Conservation (phyloP, 768 basidiomycete genomes). For the Naganishia friedmannii region DNA sequence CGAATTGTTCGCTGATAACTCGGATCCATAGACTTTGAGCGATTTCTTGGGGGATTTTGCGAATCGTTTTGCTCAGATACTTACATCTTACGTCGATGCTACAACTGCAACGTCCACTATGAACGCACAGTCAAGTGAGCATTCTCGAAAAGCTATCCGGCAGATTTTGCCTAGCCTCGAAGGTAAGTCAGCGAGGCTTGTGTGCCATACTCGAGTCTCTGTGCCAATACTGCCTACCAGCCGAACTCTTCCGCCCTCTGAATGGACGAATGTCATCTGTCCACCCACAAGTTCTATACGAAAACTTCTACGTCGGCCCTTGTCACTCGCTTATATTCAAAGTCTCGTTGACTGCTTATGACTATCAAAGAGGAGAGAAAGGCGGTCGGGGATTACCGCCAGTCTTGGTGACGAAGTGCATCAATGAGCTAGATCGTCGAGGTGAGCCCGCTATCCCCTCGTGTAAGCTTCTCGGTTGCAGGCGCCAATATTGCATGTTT, state of each 20-base stretch:
- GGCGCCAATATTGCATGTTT: slow-evolving; percentile 2
- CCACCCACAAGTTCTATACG: slow-evolving; percentile 41
- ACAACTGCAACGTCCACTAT: slow-evolving; percentile 74
- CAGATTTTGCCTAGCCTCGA: slow-evolving; percentile 72
- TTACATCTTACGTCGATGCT: slow-evolving; percentile 76
- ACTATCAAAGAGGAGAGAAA: slow-evolving; percentile 73
- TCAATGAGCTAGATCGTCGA: slow-evolving; percentile 74
- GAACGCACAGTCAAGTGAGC: slow-evolving; percentile 68
- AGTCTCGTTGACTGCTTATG: slow-evolving; percentile 81
- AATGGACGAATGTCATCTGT: not conserved
- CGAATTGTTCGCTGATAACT: not conserved
- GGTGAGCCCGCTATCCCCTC: slow-evolving; percentile 54
- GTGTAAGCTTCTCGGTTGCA: not conserved
- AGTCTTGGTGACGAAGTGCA: slow-evolving; percentile 74
- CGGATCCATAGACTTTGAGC: slow-evolving; percentile 68
- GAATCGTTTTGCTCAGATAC: slow-evolving; percentile 61
- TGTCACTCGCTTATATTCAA: slow-evolving; percentile 88
- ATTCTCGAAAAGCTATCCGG: slow-evolving; percentile 63
- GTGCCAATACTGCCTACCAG: not conserved
- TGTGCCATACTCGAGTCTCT: too few species aligned
- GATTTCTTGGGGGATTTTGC: slow-evolving; percentile 71
- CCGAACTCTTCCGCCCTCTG: slow-evolving; percentile 2
- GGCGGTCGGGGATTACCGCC: slow-evolving; percentile 61
- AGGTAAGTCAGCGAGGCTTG: slow-evolving; percentile 51
- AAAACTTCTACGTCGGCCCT: slow-evolving; percentile 62